phyloP scores from a whole-genome alignment of 345 rosid genomes.

The Adansonia digitata region DNA sequence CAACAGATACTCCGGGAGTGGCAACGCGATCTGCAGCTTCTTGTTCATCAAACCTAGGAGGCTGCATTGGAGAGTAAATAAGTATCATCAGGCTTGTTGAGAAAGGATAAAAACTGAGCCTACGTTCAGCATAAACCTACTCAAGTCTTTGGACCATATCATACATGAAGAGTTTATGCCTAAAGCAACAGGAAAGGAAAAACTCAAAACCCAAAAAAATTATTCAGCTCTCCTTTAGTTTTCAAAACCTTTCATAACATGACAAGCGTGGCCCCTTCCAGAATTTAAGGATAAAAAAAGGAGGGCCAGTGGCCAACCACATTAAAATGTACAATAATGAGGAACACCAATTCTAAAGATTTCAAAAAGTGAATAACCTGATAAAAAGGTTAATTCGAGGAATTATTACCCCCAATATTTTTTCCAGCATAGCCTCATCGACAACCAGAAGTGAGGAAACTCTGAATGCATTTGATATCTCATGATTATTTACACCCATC shows the following conservation, averaged over 20 bases:
- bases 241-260: background rate
- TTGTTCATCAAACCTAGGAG: conserved; percentile 84
- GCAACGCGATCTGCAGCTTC: conserved; percentile 98
- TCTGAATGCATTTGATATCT: conserved; percentile 60
- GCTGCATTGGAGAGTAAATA: conserved; percentile 47
- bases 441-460: conserved; percentile 67
- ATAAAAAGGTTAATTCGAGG: background rate
- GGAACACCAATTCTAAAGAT: background rate
- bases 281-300: background rate
- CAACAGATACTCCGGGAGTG: conserved; percentile 86
- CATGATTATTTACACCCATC: conserved; percentile 77
- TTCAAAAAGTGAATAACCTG: background rate
- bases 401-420: conserved; percentile 79
- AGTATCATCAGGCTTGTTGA: conserved; percentile 3
- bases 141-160: background rate
- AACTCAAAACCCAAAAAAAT: background rate
- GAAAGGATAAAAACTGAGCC: conserved; percentile 9
- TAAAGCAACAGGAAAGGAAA: conserved; percentile 4
- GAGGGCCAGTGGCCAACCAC: background rate
- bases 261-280: background rate
- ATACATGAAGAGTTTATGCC: conserved; percentile 5
- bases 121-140: background rate
- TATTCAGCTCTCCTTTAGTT: background rate
- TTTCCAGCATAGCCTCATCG: conserved; percentile 88
- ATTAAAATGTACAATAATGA: background rate